These are phyloP conservation scores for Periconia digitata DNA, from an alignment of 2,329 filamentous ascomycete genomes.

Conservation along the genomic window DNA sequence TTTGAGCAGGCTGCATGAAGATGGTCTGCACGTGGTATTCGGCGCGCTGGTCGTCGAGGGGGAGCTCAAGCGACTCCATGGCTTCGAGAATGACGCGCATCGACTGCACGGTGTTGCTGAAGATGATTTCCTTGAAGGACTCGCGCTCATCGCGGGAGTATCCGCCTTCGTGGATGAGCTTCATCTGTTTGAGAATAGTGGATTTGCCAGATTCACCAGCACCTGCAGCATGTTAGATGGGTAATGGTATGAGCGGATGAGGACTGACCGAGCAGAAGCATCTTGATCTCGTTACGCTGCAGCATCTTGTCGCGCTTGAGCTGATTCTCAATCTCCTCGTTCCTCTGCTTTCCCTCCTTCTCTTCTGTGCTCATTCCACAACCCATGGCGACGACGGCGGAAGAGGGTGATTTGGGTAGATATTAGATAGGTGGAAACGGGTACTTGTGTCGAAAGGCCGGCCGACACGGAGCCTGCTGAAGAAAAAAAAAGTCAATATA, in stretches of 20 bases:
- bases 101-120: conserved; percentile 70
- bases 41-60: conserved; percentile 86
- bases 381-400: conserved; percentile 76
- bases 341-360: conserved; percentile 99
- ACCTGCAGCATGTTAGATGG: conserved; percentile 57
- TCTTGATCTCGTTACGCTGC: conserved; percentile 99
- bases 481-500: conserved; percentile 12
- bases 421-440: conserved; percentile 28
- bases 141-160: conserved; percentile 88
- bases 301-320: conserved; percentile 98
- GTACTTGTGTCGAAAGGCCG: conserved; percentile 34
- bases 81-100: conserved; percentile 72
- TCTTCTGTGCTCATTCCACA: conserved; percentile 99
- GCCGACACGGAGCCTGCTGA: conserved; percentile 35
- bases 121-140: conserved; percentile 72
- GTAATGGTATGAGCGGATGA: conserved; percentile 15
- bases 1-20: conserved; percentile 97
- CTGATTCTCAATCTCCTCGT: conserved; percentile 99
- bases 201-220: conserved; percentile 98
- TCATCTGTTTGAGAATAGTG: conserved; percentile 96
- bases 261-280: conserved; percentile 89
- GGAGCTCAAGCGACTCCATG: conserved; percentile 72
- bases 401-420: conserved; percentile 8
- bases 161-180: conserved; percentile 98
- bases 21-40: conserved; percentile 98